These are phyloP conservation scores for Alternaria atra DNA, from an alignment of 2,329 filamentous ascomycete genomes.

Conservation along the genomic window DNA sequence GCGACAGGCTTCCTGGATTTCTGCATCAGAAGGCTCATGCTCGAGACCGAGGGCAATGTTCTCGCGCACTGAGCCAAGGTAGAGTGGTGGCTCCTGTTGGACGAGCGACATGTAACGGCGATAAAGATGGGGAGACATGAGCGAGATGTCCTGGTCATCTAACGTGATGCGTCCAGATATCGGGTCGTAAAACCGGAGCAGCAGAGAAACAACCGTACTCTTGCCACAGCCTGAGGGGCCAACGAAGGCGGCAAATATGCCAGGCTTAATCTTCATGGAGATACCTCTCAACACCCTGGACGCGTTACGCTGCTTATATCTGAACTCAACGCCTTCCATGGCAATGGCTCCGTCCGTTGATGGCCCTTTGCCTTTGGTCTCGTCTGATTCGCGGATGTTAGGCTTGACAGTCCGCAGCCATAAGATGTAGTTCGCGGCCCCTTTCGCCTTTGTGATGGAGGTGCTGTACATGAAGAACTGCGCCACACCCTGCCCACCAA, in stretches of 20 bases:
- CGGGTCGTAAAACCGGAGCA: slow-evolving; percentile 88
- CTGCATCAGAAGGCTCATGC: neutral
- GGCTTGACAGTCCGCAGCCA: slow-evolving; percentile 50
- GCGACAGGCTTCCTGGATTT: neutral
- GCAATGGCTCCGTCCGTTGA: neutral
- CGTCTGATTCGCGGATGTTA: slow-evolving; percentile 39
- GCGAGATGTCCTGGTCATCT: slow-evolving; percentile 71
- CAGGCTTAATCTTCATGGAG: slow-evolving; percentile 58
- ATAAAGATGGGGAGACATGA: slow-evolving; percentile 59
- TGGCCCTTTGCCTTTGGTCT: neutral
- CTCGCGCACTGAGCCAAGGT: slow-evolving; percentile 86
- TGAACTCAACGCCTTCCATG: slow-evolving; percentile 13
- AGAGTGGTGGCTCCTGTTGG: slow-evolving; percentile 89
- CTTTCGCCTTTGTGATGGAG: slow-evolving; percentile 89
- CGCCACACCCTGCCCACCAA: slow-evolving; percentile 45
- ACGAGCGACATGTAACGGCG: slow-evolving; percentile 83
- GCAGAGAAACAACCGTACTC: slow-evolving; percentile 84
- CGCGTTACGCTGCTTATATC: slow-evolving; percentile 5
- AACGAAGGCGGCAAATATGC: slow-evolving; percentile 65
- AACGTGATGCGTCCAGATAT: slow-evolving; percentile 78
- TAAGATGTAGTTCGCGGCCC: slow-evolving; percentile 69
- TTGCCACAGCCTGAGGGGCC: slow-evolving; percentile 92
- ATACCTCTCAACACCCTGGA: slow-evolving; percentile 9
- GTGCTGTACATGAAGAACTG: slow-evolving; percentile 15
- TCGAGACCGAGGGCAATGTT: slow-evolving; percentile 66